Evolutionary conservation across 2,329 filamentous ascomycete genomes (phyloP).

Genomic region (Ophiobolus disseminans): DNA sequence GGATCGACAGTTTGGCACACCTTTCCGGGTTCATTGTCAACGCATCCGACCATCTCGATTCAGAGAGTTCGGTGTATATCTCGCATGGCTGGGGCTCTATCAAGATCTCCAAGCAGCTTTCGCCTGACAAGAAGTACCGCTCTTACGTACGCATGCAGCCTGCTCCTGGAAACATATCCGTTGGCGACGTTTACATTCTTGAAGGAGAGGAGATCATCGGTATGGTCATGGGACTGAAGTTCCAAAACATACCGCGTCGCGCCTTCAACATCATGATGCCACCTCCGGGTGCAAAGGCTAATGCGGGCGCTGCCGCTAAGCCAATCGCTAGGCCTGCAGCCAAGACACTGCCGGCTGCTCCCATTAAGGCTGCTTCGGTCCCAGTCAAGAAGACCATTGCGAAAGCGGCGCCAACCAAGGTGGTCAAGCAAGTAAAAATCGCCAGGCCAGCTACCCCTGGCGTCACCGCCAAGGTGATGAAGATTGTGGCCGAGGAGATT

Average conservation of each 20-base stretch:
- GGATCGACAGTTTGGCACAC: conserved; percentile 65
- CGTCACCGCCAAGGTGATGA: conserved; percentile 63
- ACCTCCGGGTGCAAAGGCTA: conserved; percentile 58
- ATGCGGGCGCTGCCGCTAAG: conserved; percentile 39
- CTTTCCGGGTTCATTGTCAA: conserved; percentile 68
- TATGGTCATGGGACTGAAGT: conserved; percentile 68
- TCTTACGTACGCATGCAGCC: conserved; percentile 70
- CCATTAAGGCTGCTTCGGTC: conserved; percentile 39
- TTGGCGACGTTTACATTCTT: conserved; percentile 67
- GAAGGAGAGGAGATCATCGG: conserved; percentile 66
- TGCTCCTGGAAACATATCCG: conserved; percentile 61
- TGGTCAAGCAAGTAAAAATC: conserved; percentile 58
- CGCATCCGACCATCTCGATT: conserved; percentile 64
- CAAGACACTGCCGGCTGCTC: conserved; percentile 48
- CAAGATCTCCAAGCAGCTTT: conserved; percentile 62
- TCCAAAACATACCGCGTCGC: conserved; percentile 71
- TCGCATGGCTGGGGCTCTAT: conserved; percentile 69
- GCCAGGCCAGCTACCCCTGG: conserved; percentile 58
- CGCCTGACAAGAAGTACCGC: conserved; percentile 61
- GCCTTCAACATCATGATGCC: conserved; percentile 72
- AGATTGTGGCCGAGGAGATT: conserved; percentile 72
- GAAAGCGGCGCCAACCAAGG: conserved; percentile 45
- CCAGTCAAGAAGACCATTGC: conserved; percentile 58
- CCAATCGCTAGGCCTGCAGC: conserved; percentile 44
- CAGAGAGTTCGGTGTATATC: conserved; percentile 66